A percentile compares a stretch with the other conserved stretches of the same genome.
Evolutionary conservation across 202 grass and related monocot genomes (phyloP).

Genomic region (Musa balbisiana): DNA sequence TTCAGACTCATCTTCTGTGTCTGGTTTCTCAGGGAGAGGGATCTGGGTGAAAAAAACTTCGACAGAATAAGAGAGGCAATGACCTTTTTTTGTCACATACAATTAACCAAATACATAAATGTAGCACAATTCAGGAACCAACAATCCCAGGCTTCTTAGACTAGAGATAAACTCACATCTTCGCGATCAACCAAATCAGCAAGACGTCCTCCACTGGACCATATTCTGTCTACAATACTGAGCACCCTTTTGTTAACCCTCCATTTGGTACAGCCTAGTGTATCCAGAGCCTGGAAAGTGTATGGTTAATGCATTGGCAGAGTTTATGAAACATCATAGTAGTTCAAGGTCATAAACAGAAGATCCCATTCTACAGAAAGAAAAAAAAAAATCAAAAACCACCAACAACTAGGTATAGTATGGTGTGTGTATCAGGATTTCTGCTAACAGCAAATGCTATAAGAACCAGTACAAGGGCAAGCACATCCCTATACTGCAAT

Average conservation of each 20-base stretch:
- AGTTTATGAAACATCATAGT: too few relatives aligned
- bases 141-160: constrained; percentile 10
- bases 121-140: neutral
- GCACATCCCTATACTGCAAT: too few relatives aligned
- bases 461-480: too few relatives aligned
- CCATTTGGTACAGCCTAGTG: constrained; percentile 88
- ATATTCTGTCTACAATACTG: constrained; percentile 82
- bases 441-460: too few relatives aligned
- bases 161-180: constrained; percentile 57
- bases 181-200: constrained; percentile 81
- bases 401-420: too few relatives aligned
- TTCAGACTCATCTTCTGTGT: constrained; percentile 63
- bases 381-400: too few relatives aligned
- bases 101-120: too few relatives aligned
- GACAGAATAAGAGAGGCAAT: constrained; percentile 5
- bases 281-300: constrained; percentile 68
- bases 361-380: too few relatives aligned
- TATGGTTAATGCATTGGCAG: too few relatives aligned
- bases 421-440: too few relatives aligned
- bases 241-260: constrained; percentile 88
- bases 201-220: constrained; percentile 79
- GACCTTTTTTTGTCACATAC: neutral
- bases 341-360: too few relatives aligned
- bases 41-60: constrained; percentile 32
- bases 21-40: constrained; percentile 72